phyloP scores from a whole-genome alignment of 2,329 filamentous ascomycete species.

The Lojkania enalia region DNA sequence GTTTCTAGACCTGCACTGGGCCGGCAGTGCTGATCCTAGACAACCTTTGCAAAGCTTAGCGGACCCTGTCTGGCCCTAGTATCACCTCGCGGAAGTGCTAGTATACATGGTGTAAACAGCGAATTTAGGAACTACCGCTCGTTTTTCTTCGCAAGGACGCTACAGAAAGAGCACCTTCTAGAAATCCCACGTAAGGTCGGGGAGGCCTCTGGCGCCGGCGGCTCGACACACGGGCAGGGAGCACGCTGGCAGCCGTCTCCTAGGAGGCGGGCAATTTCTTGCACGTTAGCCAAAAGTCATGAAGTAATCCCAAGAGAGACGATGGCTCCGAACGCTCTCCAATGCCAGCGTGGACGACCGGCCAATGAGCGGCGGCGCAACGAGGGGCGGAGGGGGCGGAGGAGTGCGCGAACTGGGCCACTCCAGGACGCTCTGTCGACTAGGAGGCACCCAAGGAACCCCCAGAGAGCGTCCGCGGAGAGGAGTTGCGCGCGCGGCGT shows the following conservation, averaged over 20 bases:
- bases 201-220: background rate
- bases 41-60: constrained; percentile 35
- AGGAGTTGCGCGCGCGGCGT: constrained; percentile 32
- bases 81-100: constrained; percentile 9
- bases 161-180: constrained; percentile 5
- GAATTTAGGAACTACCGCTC: too few species aligned
- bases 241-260: background rate
- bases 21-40: constrained; percentile 37
- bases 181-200: too few species aligned
- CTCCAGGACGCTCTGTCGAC: constrained; percentile 5
- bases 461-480: constrained; percentile 8
- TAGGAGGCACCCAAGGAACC: too few species aligned
- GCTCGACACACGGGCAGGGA: background rate
- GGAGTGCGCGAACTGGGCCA: constrained; percentile 21
- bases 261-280: background rate
- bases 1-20: constrained; percentile 42
- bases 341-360: constrained; percentile 14
- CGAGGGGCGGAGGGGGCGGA: constrained; percentile 5
- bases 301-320: constrained; percentile 23
- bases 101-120: constrained; percentile 1
- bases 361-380: constrained; percentile 15
- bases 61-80: constrained; percentile 22
- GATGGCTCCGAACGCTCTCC: constrained; percentile 12
- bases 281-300: constrained; percentile 17
- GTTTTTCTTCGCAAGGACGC: too few species aligned